Evolutionary conservation across 805 yeast species (phyloP), one percentile per base, ranked within the genome.

Genomic region (Sungouiozyma ichnusensis): DNA sequence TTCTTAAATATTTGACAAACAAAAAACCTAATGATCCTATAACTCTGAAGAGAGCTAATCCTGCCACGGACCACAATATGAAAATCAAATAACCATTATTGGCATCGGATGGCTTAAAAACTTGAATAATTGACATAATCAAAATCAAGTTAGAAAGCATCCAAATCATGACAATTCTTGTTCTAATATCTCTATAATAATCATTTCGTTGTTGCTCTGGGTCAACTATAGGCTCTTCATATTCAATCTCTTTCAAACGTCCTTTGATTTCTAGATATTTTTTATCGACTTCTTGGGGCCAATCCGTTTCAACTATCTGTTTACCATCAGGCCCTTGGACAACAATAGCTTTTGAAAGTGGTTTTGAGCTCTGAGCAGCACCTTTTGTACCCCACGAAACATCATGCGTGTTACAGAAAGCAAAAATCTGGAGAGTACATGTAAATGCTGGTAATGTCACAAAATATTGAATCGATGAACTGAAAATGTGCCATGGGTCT

Each of bases 341-440:
- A 47, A 85, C 82, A 24, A 84, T 83, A 39, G 94, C 94, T 36
- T 84, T 80, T 38, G 94, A 88, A 32, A 81, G 68, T 46, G 76
- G 81, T 48, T 76, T 76, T 16, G 77, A 74, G 37, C 77, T 81
- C 46, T 74, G 76, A 48, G 81, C 83, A 46, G 88, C 96, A 51
- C 98, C 98, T 60, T 90, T 90, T 2, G 98, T 90, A 64, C 98
- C 98, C 98, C 98, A 90, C 0, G 96, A 84, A 16, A 43, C 46
- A 69, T 90, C 98, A 65, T 90, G 97, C 2, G 97, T 90, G 62
- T 90, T 90, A 68, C 98, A 90, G 64, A 90, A 87, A 1, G 98
- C 97, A 66, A 87, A 90, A 45, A 92, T 87, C 64, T 90, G 97
- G 44, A 90, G 68, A 2, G 95, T 81, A 65, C 95, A 85, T 3